Evolutionary conservation across 495 filamentous ascomycete species (phyloP), one percentile per base, ranked within the genome.

Genomic region (Trichoderma gamsii): DNA sequence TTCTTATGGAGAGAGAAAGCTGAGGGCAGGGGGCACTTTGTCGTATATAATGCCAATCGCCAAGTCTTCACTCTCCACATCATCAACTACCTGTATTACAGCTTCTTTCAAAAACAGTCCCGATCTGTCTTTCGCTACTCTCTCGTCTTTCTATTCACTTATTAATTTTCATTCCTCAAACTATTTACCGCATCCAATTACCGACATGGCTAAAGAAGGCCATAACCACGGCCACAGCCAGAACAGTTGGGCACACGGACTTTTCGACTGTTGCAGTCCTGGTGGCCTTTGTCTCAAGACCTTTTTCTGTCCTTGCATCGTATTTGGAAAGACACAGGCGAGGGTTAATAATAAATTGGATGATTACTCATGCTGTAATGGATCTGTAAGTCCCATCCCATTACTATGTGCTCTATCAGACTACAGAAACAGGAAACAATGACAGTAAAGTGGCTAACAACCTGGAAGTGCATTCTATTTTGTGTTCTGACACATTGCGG

Each of bases 311-410:
- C 82, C 82, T 32, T 84, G 82, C 69, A 76, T 82, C 41, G 78
- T 77, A 7, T 81, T 80, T 68, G 81, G 82, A 64, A 80, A 75
- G 72, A 82, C 79, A 27, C 76, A n/a, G 80, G 67, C 74, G 83
- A 65, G 76, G 82, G 4, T 63, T 82, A 25, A 79, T 64, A 71
- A 69, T 29, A 73, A 71, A 63, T 72, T 83, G 66, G 70, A 76
- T 25, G 77, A 71, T 16, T 84, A 81, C 69, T 73, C 76, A 64
- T 72, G 75, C 35, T 74, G 80, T 70, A 84, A 84, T 71, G 75
- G 70, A 32, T 75, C 74, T 38, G 81, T 83, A 73, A 66, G 77
- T 68, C 29, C 6, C 21, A 1, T 29, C 29, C 7, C 49, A 16
- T n/a, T 8, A 23, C 49, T 4, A 7, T n/a, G 16, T 25, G 43